Evolutionary conservation across 1,284 basidiomycete species (phyloP), one percentile per base, ranked within the genome.

Genomic region (Fomitiporia mediterranea): DNA sequence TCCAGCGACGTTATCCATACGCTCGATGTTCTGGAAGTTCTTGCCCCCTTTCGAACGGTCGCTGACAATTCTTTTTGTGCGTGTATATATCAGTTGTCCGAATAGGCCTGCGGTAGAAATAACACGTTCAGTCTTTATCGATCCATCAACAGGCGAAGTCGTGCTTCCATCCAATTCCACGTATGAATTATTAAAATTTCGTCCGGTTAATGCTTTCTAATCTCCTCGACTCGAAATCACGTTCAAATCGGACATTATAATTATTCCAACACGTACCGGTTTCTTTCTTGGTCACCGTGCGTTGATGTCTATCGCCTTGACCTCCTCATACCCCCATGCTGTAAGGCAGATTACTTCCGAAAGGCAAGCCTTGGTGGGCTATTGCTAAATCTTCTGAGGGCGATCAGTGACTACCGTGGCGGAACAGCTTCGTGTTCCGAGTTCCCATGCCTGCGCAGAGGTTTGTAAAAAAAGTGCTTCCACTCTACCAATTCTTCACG

Each of bases 71-170:
- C n/a, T n/a, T n/a, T n/a, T n/a, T n/a, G n/a, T n/a, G n/a, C n/a
- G 32, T 34, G 42, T 32, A 21, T 30, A 13, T 40, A 53, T 51
- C 63, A 91, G 89, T 60, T 91, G 88, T 66, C 72, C 75, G 46
- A 75, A 77, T 35, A 67, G 69, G 53, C 80, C 86, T 52, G 82
- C 83, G n/a, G 72, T 86, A 23, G 88, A 91, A 69, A 76, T 91
- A 47, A 91, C 88, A 6, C 77, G 75, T 56, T 70, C 76, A 32
- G 72, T 81, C 25, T 69, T 75, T n/a, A 69, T 87, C 46, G 74
- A 89, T 62, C 61, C 73, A 39, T 66, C 70, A 39, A 86, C 84
- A n/a, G 88, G 87, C 2, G 78, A 81, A 64, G 75, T 89, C 4
- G 73, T 77, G 56, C 66, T 89, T 50, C 82, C 83, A 51, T 57